Evolutionary conservation across 345 rosid species (phyloP).

Genomic region (Clarkia xantiana): DNA sequence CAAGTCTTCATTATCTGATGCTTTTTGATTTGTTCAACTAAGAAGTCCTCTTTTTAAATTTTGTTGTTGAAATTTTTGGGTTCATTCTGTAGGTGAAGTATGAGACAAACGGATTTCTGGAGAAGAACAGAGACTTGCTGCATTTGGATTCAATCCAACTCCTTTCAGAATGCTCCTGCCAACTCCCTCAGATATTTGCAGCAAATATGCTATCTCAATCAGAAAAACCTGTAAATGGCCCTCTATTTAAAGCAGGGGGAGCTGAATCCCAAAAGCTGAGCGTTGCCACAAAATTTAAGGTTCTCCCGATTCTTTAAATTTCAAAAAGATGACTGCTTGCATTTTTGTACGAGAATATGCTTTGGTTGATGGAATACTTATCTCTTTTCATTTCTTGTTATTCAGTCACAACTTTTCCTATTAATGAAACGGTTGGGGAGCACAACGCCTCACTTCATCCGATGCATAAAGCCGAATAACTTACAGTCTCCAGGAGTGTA

Average conservation of each 20-base stretch:
- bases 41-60: background rate
- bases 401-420: conserved; percentile 85
- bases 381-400: background rate
- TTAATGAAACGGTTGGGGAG: conserved; percentile 87
- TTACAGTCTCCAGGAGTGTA: conserved; percentile 79
- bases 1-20: background rate
- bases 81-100: conserved; percentile 56
- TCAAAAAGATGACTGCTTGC: no score
- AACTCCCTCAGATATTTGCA: conserved; percentile 81
- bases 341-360: no score
- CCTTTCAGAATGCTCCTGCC: conserved; percentile 77
- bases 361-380: no score
- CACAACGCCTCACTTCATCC: conserved; percentile 96
- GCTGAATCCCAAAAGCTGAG: conserved; percentile 93
- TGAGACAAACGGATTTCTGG: conserved; percentile 86
- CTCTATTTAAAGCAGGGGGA: conserved; percentile 80
- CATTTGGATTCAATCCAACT: conserved; percentile 89
- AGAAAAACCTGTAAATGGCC: conserved; percentile 64
- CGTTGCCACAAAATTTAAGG: conserved; percentile 92
- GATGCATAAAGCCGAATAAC: conserved; percentile 94
- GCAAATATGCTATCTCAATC: conserved; percentile 73
- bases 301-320: conserved; percentile 3
- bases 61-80: background rate
- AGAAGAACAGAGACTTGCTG: conserved; percentile 88
- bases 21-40: background rate